Conservation (phyloP, 345 rosid species). For the Euphorbia tirucalli region DNA sequence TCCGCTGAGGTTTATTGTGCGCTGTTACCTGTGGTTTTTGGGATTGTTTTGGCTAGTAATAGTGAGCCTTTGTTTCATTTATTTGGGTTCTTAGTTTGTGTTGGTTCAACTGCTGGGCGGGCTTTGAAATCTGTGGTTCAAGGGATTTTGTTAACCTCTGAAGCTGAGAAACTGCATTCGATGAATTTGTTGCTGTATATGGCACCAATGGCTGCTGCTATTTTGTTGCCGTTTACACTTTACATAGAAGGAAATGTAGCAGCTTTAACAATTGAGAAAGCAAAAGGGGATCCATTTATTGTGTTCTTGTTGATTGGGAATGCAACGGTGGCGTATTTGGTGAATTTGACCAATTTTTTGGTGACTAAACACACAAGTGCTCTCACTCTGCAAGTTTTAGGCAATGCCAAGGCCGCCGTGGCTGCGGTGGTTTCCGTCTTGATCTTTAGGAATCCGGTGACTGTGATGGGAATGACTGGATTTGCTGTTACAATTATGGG, state of each 20-base stretch:
- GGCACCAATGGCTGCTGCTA: constrained; percentile 97
- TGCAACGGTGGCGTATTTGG: constrained; percentile 95
- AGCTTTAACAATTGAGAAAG: constrained; percentile 67
- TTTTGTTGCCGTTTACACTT: constrained; percentile 84
- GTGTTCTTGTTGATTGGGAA: constrained; percentile 76
- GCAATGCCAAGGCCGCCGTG: constrained; percentile 96
- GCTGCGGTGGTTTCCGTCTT: constrained; percentile 93
- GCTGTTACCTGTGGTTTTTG: constrained; percentile 83
- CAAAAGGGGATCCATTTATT: constrained; percentile 57
- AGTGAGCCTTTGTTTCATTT: constrained; percentile 89
- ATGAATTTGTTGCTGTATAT: constrained; percentile 88
- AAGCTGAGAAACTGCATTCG: constrained; percentile 90
- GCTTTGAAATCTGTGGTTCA: constrained; percentile 94
- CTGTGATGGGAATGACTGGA: constrained; percentile 86
- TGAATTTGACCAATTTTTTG: constrained; percentile 88
- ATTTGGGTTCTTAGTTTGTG: constrained; percentile 87
- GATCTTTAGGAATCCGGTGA: constrained; percentile 93
- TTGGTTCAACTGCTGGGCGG: constrained; percentile 92
- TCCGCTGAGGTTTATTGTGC: constrained; percentile 83
- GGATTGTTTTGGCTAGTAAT: constrained; percentile 88
- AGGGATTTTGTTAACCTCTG: constrained; percentile 77
- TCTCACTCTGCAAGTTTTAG: constrained; percentile 90
- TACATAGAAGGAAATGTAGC: constrained; percentile 93
- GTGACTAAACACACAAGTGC: constrained; percentile 99
- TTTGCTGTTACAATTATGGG: constrained; percentile 92